These are phyloP conservation scores for Fusarium phyllophilum DNA, from an alignment of 2,329 filamentous ascomycete species.

Conservation along the genomic window DNA sequence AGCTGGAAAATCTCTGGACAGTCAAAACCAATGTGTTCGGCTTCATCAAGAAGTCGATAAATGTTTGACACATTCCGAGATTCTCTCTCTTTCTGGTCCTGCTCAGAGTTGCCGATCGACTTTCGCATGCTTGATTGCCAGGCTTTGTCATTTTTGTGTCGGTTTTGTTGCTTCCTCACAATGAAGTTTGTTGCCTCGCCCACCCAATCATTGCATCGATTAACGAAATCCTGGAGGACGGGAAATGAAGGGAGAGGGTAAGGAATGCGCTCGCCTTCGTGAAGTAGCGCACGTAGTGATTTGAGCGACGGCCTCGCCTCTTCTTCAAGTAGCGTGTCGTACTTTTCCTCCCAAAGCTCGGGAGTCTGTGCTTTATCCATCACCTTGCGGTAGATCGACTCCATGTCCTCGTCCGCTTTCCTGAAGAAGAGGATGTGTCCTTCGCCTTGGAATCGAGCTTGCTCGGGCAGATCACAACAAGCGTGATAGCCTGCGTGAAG, in stretches of 20 bases:
- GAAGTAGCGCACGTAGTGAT: conserved; percentile 81
- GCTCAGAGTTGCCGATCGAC: conserved; percentile 63
- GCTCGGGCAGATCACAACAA: conserved; percentile 78
- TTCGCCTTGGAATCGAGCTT: conserved; percentile 73
- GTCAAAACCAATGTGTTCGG: conserved; percentile 90
- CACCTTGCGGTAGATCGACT: conserved; percentile 76
- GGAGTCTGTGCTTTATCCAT: conserved; percentile 87
- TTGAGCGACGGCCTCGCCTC: conserved; percentile 88
- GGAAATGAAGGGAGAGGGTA: conserved; percentile 86
- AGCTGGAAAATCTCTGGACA: conserved; percentile 89
- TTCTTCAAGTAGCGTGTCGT: conserved; percentile 84
- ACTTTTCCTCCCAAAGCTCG: conserved; percentile 90
- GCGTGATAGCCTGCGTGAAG: conserved; percentile 81
- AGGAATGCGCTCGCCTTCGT: conserved; percentile 96
- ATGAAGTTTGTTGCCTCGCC: conserved; percentile 97
- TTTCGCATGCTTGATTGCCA: conserved; percentile 81
- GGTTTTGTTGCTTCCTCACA: conserved; percentile 95
- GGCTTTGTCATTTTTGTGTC: conserved; percentile 90
- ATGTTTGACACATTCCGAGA: conserved; percentile 91
- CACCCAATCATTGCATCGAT: conserved; percentile 96
- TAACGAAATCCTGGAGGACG: conserved; percentile 87
- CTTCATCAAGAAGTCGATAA: conserved; percentile 82
- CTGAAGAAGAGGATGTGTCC: conserved; percentile 83
- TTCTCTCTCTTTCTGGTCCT: conserved; percentile 85
- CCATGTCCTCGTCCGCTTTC: conserved; percentile 76